Conservation (phyloP, 2,329 filamentous ascomycete species). For the Capronia americana region DNA sequence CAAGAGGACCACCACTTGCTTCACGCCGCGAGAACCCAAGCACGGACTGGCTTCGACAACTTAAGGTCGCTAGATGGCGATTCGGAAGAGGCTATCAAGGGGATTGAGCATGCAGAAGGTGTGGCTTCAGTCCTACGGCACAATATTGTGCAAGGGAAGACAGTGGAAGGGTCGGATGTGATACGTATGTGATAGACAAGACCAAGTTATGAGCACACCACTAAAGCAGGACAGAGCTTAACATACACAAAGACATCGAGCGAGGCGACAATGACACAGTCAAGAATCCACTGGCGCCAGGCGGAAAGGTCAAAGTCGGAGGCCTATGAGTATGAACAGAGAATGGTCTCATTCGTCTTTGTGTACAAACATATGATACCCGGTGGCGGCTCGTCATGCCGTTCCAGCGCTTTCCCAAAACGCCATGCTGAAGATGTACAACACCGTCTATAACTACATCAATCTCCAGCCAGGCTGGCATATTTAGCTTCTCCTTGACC, state of each 20-base stretch:
- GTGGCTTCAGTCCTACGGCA: conserved; percentile 78
- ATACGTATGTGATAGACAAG: conserved; percentile 26
- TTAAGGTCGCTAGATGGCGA: conserved; percentile 66
- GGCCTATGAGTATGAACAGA: conserved; percentile 44
- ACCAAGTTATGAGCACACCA: background rate
- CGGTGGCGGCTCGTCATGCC: conserved; percentile 8
- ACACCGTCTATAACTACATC: conserved; percentile 36
- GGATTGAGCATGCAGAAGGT: conserved; percentile 79
- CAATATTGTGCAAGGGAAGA: conserved; percentile 86
- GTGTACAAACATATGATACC: conserved; percentile 30
- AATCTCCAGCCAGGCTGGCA: conserved; percentile 83
- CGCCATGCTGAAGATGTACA: conserved; percentile 44
- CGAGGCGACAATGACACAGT: conserved; percentile 91
- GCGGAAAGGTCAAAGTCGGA: conserved; percentile 39
- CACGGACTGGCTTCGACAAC: conserved; percentile 74
- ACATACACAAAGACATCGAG: conserved; percentile 91
- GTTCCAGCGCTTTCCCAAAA: conserved; percentile 18
- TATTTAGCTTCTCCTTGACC: conserved; percentile 80
- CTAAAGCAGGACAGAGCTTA: conserved; percentile 65
- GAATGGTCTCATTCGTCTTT: conserved; percentile 5
- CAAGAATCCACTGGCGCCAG: conserved; percentile 54
- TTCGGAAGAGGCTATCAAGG: conserved; percentile 65
- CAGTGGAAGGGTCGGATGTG: conserved; percentile 49
- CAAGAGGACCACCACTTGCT: conserved; percentile 75
- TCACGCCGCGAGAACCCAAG: conserved; percentile 72